Conservation (phyloP, 164 flowering plant species). For the Magnolia changhungtana region DNA sequence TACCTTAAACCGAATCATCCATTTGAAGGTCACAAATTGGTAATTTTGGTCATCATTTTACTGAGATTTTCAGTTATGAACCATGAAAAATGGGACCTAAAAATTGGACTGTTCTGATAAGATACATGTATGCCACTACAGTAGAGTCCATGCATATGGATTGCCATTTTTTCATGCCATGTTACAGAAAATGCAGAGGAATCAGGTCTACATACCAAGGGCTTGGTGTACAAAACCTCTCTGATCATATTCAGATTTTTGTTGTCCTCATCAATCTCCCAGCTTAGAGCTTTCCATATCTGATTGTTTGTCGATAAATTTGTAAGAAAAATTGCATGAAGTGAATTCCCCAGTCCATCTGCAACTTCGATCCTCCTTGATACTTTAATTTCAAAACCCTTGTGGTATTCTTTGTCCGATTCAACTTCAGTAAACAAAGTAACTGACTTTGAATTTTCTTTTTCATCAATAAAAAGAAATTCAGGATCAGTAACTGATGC, state of each 20-base stretch:
- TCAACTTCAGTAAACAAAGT: constrained; percentile 4
- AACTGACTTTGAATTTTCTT: neutral
- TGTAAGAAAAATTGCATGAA: constrained; percentile 43
- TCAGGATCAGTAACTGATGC: constrained; percentile 24
- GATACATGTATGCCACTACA: too few relatives aligned
- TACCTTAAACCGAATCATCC: too few relatives aligned
- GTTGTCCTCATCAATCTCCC: neutral
- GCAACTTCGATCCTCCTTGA: constrained; percentile 26
- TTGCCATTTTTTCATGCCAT: neutral
- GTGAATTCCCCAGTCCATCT: constrained; percentile 17
- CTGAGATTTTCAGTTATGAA: neutral
- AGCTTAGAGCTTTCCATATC: constrained; percentile 50
- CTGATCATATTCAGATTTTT: constrained; percentile 6
- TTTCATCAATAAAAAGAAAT: neutral
- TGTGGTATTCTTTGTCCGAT: constrained; percentile 1
- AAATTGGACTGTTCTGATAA: too few relatives aligned
- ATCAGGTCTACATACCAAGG: constrained; percentile 33
- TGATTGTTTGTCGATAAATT: constrained; percentile 47
- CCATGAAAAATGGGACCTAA: too few relatives aligned
- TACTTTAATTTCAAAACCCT: constrained; percentile 18
- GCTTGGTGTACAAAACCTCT: constrained; percentile 19
- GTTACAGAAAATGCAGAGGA: neutral
- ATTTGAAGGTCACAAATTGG: too few relatives aligned
- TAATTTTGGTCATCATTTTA: neutral
- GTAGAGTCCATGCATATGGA: neutral